Percentiles rank a stretch among this genome's conserved stretches.
Conservation (phyloP, 768 basidiomycete genomes). For the Strobilomyces confusus region DNA sequence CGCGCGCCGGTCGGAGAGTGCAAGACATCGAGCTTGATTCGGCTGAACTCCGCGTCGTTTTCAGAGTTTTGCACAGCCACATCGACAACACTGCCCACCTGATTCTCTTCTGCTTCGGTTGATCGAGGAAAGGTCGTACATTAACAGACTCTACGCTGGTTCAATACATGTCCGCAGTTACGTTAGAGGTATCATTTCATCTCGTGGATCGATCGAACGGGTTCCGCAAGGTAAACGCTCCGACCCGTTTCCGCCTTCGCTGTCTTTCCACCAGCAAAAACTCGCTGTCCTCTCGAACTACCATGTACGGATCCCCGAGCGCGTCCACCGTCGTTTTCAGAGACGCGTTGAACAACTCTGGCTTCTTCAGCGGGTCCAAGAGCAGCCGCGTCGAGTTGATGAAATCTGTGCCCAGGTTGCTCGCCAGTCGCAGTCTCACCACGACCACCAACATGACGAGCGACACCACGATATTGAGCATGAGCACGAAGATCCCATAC, state of each 20-base stretch:
- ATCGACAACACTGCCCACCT: no score
- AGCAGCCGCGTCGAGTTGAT: slow-evolving; percentile 8
- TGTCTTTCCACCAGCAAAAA: not conserved
- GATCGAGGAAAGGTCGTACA: no score
- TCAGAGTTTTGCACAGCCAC: slow-evolving; percentile 19
- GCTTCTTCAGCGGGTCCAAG: slow-evolving; percentile 9
- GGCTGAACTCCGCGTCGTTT: not conserved
- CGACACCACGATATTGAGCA: slow-evolving; percentile 9
- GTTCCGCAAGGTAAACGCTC: not conserved
- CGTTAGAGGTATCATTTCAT: not conserved
- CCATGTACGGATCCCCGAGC: slow-evolving; percentile 3
- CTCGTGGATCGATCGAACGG: not conserved
- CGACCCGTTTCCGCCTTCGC: no score
- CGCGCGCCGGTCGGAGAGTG: slow-evolving; percentile 18
- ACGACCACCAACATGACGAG: slow-evolving; percentile 3
- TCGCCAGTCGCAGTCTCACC: slow-evolving; percentile 3
- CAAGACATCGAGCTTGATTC: slow-evolving; percentile 16
- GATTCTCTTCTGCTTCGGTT: no score
- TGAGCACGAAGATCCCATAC: slow-evolving; percentile 5
- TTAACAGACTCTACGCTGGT: no score
- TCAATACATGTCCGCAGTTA: no score
- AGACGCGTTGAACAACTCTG: slow-evolving; percentile 12
- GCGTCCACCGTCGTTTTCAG: not conserved
- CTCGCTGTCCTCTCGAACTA: not conserved
- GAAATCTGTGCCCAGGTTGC: slow-evolving; percentile 9